A percentile compares a stretch with the other conserved stretches of the same genome.
These are phyloP conservation scores for Sclerotinia trifoliorum DNA, from an alignment of 2,329 filamentous ascomycete species.

Conservation along the genomic window DNA sequence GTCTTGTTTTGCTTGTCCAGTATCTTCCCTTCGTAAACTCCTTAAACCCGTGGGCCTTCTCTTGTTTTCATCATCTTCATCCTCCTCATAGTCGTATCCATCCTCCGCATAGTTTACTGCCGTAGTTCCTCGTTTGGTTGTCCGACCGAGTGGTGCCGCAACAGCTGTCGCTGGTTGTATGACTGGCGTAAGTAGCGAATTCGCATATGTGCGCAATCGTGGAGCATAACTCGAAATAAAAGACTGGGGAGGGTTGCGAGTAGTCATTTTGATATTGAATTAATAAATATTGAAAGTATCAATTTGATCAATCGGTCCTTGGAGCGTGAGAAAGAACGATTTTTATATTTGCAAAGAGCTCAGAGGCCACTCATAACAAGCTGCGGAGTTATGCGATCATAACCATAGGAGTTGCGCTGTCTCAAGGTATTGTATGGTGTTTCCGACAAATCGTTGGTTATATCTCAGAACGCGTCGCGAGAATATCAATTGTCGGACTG, in stretches of 20 bases:
- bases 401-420: constrained; percentile 8
- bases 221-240: constrained; percentile 91
- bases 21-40: constrained; percentile 76
- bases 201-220: constrained; percentile 84
- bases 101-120: constrained; percentile 98
- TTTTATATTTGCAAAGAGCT: constrained; percentile 2
- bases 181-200: constrained; percentile 84
- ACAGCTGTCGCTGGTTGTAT: constrained; percentile 66
- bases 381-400: constrained; percentile 4
- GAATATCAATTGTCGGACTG: constrained; percentile 6
- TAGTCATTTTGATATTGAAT: constrained; percentile 31
- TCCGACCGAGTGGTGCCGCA: constrained; percentile 68
- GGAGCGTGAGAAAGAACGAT: constrained; percentile 1
- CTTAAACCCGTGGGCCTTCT: constrained; percentile 75
- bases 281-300: neutral
- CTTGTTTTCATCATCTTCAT: constrained; percentile 70
- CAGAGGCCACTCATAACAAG: neutral
- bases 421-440: neutral
- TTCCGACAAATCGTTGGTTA: neutral
- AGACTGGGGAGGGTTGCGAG: constrained; percentile 64
- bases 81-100: constrained; percentile 82
- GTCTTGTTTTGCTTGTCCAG: constrained; percentile 60
- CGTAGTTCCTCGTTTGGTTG: constrained; percentile 95
- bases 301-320: neutral
- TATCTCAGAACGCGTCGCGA: constrained; percentile 16